Conservation (phyloP, 2,329 filamentous ascomycete genomes). For the Cercospora sp. region DNA sequence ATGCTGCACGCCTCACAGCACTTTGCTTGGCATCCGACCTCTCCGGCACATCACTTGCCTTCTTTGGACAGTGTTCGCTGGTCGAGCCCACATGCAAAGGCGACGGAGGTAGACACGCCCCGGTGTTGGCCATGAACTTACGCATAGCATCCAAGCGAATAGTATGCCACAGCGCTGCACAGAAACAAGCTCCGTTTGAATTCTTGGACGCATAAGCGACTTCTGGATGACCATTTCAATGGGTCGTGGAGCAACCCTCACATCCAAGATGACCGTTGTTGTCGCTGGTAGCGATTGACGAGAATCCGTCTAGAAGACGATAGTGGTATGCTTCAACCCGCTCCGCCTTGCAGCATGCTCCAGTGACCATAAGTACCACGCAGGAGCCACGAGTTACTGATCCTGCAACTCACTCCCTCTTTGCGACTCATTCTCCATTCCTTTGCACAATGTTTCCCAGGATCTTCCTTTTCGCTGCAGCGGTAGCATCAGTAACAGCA, state of each 20-base stretch:
- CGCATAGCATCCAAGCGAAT: not conserved
- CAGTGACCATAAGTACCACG: not conserved
- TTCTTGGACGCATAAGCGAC: not conserved
- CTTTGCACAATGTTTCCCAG: too few species aligned
- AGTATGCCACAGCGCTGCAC: not conserved
- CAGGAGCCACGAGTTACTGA: not conserved
- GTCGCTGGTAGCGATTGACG: not conserved
- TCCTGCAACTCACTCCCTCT: not conserved
- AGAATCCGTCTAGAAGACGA: not conserved
- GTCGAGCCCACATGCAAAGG: not conserved
- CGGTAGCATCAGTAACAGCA: not conserved
- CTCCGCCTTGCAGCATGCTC: not conserved
- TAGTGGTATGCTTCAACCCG: not conserved
- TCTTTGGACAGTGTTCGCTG: not conserved
- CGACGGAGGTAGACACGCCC: not conserved
- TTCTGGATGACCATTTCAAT: not conserved
- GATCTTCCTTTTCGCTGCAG: not conserved
- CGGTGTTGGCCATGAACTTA: not conserved
- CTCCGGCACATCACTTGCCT: not conserved
- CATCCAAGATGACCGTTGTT: not conserved
- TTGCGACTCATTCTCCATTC: too few species aligned
- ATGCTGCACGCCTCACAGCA: not conserved
- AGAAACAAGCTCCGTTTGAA: not conserved
- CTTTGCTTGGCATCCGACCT: not conserved
- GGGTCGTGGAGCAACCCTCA: not conserved